Conservation (phyloP, 371 early-diverging fungal genomes). For the Lichtheimia ornata region DNA sequence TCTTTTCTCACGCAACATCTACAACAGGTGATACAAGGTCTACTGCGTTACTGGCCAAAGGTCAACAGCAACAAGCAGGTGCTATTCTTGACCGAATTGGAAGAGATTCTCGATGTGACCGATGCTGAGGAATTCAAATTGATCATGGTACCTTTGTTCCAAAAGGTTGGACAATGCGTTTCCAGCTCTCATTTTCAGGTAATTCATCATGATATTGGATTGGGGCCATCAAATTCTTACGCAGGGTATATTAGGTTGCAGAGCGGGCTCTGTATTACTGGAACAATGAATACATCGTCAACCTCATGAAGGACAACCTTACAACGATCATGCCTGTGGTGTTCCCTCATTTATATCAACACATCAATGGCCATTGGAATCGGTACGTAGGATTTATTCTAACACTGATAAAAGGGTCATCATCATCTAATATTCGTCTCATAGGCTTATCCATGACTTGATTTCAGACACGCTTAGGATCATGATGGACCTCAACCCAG, state of each 20-base stretch:
- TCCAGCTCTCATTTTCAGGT: slow-evolving; percentile 96
- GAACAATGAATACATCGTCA: slow-evolving; percentile 97
- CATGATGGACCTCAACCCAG: slow-evolving; percentile 89
- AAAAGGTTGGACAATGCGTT: slow-evolving; percentile 89
- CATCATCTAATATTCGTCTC: neutral
- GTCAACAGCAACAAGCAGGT: slow-evolving; percentile 97
- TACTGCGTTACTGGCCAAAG: slow-evolving; percentile 97
- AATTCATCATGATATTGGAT: slow-evolving; percentile 6
- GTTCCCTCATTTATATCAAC: slow-evolving; percentile 86
- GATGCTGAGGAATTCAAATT: slow-evolving; percentile 87
- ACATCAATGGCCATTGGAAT: slow-evolving; percentile 97
- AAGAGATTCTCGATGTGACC: slow-evolving; percentile 93
- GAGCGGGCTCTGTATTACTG: slow-evolving; percentile 96
- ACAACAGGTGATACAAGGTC: slow-evolving; percentile 75
- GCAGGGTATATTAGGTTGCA: slow-evolving; percentile 68
- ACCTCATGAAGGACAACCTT: slow-evolving; percentile 88
- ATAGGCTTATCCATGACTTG: slow-evolving; percentile 88
- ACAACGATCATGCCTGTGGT: slow-evolving; percentile 89
- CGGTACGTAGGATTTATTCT: slow-evolving; percentile 48
- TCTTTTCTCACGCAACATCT: too few relatives aligned
- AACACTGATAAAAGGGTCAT: neutral
- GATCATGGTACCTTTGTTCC: slow-evolving; percentile 87
- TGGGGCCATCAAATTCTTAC: too few relatives aligned
- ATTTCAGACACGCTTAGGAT: slow-evolving; percentile 92
- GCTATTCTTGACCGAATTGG: slow-evolving; percentile 96